A percentile compares a stretch with the other conserved stretches of the same genome.
Conservation (phyloP, 768 basidiomycete genomes). For the Xanthoconium purpureum region DNA sequence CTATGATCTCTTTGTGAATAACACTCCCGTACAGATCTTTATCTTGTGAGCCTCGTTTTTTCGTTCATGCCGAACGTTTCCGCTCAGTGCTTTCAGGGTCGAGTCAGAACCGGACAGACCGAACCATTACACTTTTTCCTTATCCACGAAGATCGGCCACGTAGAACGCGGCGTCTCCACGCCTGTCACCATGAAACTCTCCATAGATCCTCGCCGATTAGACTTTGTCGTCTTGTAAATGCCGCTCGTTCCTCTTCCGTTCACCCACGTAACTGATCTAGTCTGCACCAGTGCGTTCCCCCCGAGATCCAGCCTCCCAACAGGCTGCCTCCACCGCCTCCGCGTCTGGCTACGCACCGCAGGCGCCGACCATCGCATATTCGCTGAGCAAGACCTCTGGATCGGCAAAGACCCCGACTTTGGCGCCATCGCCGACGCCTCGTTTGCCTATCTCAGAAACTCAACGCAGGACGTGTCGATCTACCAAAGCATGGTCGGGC, state of each 20-base stretch:
- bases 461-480: conserved; percentile 44
- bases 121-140: conserved; percentile 46
- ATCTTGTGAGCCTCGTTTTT: conserved; percentile 44
- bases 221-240: conserved; percentile 64
- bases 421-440: conserved; percentile 50
- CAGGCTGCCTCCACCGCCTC: conserved; percentile 52
- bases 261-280: neutral
- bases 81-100: conserved; percentile 25
- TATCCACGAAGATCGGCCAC: conserved; percentile 53
- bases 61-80: neutral
- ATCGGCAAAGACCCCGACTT: conserved; percentile 67
- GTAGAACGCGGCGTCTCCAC: conserved; percentile 54
- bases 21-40: conserved; percentile 45
- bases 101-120: conserved; percentile 26
- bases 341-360: conserved; percentile 63
- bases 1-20: conserved; percentile 45
- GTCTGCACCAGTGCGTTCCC: conserved; percentile 47
- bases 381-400: conserved; percentile 64
- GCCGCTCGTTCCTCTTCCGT: neutral
- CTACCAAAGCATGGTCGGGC: conserved; percentile 56
- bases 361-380: conserved; percentile 59
- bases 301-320: conserved; percentile 53
- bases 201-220: conserved; percentile 51
- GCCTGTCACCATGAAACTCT: conserved; percentile 44
- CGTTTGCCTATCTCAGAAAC: conserved; percentile 48